phyloP scores from a whole-genome alignment of 257 asterid species.

The Solanum phureja region DNA sequence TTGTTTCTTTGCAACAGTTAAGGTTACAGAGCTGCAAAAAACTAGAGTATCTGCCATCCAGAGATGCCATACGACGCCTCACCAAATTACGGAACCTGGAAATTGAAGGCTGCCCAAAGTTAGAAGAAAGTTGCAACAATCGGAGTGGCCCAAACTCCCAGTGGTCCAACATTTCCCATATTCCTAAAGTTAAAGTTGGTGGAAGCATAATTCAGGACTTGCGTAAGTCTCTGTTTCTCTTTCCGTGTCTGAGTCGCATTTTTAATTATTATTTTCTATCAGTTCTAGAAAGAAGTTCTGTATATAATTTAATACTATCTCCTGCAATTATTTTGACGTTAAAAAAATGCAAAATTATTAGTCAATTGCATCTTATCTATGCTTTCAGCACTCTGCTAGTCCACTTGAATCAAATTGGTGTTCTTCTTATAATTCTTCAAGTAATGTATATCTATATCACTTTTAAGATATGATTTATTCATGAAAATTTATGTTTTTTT shows the following conservation, averaged over 20 bases:
- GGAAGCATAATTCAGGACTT: background rate
- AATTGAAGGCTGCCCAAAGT: background rate
- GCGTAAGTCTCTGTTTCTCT: background rate
- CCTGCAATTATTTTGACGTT: too few species aligned
- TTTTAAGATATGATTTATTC: background rate
- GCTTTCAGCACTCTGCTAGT: too few species aligned
- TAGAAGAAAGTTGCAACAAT: background rate
- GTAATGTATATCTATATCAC: background rate
- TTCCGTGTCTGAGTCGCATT: too few species aligned
- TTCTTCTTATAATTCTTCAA: background rate
- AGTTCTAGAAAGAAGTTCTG: background rate
- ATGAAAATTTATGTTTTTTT: background rate
- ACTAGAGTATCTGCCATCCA: background rate
- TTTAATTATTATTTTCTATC: too few species aligned
- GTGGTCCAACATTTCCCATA: background rate
- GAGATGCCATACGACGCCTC: background rate
- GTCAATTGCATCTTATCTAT: too few species aligned
- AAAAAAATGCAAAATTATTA: too few species aligned
- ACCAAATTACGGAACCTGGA: fast-evolving
- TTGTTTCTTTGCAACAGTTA: background rate
- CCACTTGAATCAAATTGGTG: too few species aligned
- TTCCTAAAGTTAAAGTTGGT: background rate
- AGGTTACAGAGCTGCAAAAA: fast-evolving
- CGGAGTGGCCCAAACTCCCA: background rate
- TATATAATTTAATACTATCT: too few species aligned